A percentile compares a stretch with the other conserved stretches of the same genome.
phyloP scores from a whole-genome alignment of 495 filamentous ascomycete genomes.

The Cercophora scortea region DNA sequence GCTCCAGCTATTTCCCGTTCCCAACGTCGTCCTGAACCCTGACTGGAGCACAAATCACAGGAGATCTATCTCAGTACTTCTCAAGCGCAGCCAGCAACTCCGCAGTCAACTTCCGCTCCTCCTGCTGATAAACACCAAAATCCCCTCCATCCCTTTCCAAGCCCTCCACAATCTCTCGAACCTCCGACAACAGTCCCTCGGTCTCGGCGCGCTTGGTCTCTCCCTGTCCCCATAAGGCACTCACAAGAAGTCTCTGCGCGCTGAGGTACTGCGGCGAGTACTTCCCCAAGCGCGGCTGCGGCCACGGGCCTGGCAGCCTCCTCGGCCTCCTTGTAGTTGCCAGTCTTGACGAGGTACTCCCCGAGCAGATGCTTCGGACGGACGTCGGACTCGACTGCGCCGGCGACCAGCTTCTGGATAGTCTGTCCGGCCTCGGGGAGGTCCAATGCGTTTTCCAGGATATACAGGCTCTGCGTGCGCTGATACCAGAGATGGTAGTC shows the following conservation, averaged over 20 bases:
- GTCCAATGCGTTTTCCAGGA: background rate
- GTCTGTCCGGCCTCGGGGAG: background rate
- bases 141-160: background rate
- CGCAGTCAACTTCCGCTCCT: background rate
- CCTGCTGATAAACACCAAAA: background rate
- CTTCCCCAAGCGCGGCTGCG: background rate
- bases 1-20: too few species aligned
- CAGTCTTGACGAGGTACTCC: background rate
- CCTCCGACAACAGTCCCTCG: background rate
- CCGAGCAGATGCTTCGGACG: background rate
- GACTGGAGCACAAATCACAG: too few species aligned
- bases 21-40: too few species aligned
- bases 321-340: background rate
- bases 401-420: background rate
- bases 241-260: background rate
- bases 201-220: background rate
- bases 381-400: background rate
- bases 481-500: background rate
- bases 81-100: background rate
- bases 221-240: background rate
- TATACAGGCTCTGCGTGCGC: background rate
- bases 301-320: background rate
- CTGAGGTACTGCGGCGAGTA: background rate
- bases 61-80: background rate
- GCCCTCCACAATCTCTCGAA: background rate